These are phyloP conservation scores for Pleurotus tuber-regium DNA, from an alignment of 768 basidiomycete species.

Conservation along the genomic window DNA sequence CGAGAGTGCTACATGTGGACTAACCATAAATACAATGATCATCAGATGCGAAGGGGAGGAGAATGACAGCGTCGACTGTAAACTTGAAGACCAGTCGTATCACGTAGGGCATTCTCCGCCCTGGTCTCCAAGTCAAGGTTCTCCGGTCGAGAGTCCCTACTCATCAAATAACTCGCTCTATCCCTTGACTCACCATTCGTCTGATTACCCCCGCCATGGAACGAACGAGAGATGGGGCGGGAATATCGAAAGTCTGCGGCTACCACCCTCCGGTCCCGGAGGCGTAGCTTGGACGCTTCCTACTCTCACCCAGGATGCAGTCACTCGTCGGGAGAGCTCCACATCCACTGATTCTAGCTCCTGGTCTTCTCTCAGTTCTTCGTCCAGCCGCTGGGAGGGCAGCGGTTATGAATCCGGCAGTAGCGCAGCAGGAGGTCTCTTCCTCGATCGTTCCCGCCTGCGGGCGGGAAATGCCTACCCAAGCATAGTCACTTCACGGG, in stretches of 20 bases:
- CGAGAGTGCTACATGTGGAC: too few relatives aligned
- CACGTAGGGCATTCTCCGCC: slow-evolving; percentile 36
- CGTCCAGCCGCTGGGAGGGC: slow-evolving; percentile 39
- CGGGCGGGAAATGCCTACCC: slow-evolving; percentile 37
- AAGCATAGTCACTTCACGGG: slow-evolving; percentile 21
- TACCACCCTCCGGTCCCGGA: slow-evolving; percentile 16
- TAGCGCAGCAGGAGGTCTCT: slow-evolving; percentile 16
- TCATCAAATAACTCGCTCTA: background rate
- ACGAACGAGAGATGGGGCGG: slow-evolving; percentile 1
- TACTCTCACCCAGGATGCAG: slow-evolving; percentile 32
- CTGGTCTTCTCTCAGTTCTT: slow-evolving; percentile 35
- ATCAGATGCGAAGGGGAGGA: slow-evolving; percentile 44
- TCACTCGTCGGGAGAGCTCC: slow-evolving; percentile 29
- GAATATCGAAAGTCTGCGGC: background rate
- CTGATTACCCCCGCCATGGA: slow-evolving; percentile 7
- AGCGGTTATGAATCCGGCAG: slow-evolving; percentile 27
- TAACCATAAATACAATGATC: slow-evolving; percentile 13
- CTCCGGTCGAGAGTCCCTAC: background rate
- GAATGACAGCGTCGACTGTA: slow-evolving; percentile 42
- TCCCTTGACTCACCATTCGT: background rate
- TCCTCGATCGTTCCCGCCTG: slow-evolving; percentile 34
- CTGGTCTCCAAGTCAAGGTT: slow-evolving; percentile 25
- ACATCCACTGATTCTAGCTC: slow-evolving; percentile 21
- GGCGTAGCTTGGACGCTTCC: slow-evolving; percentile 6
- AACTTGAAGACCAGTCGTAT: slow-evolving; percentile 46